These are phyloP conservation scores for Onygena corvina DNA, from an alignment of 2,329 filamentous ascomycete genomes.

Conservation along the genomic window DNA sequence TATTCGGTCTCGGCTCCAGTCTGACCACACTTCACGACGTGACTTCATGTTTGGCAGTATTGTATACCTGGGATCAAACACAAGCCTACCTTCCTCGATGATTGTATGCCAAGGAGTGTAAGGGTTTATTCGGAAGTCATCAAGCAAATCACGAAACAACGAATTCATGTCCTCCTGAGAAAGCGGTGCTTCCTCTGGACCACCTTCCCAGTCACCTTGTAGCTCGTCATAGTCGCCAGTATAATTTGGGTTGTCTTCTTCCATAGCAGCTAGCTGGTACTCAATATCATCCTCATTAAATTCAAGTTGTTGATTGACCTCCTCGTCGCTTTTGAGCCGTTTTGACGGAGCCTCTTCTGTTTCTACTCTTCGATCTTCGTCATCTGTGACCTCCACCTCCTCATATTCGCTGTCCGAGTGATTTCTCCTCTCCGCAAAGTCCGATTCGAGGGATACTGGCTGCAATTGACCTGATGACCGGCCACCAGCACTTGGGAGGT, in stretches of 20 bases:
- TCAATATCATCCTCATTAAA: constrained; percentile 93
- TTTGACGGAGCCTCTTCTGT: constrained; percentile 39
- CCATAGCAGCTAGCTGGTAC: constrained; percentile 82
- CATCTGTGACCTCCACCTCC: constrained; percentile 60
- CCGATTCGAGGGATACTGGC: constrained; percentile 15
- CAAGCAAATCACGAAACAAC: constrained; percentile 74
- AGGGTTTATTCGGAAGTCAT: constrained; percentile 70
- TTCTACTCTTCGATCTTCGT: constrained; percentile 31
- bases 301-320: constrained; percentile 48
- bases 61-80: constrained; percentile 80
- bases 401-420: constrained; percentile 58
- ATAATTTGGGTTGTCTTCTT: constrained; percentile 67
- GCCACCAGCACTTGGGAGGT: constrained; percentile 2
- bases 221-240: constrained; percentile 62
- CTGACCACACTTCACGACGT: constrained; percentile 69
- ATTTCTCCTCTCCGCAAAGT: constrained; percentile 8
- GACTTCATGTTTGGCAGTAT: constrained; percentile 68
- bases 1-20: constrained; percentile 71
- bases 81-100: constrained; percentile 65
- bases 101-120: constrained; percentile 88
- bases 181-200: constrained; percentile 56
- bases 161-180: constrained; percentile 63
- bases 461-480: background rate
- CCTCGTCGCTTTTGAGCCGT: constrained; percentile 41
- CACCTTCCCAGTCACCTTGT: constrained; percentile 44